Evolutionary conservation across 768 basidiomycete genomes (phyloP), one percentile per base, ranked within the genome.

Genomic region (Filobasidium floriforme): DNA sequence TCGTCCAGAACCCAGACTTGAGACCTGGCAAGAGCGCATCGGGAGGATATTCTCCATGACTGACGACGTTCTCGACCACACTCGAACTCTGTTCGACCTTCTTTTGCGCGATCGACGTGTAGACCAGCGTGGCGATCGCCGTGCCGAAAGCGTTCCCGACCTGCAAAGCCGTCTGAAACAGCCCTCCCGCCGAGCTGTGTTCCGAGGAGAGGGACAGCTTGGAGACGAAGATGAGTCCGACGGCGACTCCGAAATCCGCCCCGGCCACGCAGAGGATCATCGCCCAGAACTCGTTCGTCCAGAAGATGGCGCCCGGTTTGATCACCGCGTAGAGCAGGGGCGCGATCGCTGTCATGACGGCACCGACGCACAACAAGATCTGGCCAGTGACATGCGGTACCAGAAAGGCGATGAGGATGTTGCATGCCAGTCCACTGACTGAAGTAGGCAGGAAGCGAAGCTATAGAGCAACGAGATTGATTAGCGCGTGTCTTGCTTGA

Each of bases 341-440:
- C n/a, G 67, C 67, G 15, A 70, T 61, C 1, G 55, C 70, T 0
- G 77, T 78, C 0, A 73, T 70, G 6, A 78, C 51, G 6, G 72
- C 68, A 26, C 78, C 78, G 22, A 73, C 60, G 55, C 69, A 66
- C 57, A 79, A 69, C 41, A 79, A 65, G 69, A 70, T 68, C 44
- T 78, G 77, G 1, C 75, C 76, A 1, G 71, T 65, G 9, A 79
- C 76, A 28, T 63, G 60, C 24, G 70, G 63, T 41, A 75, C 69
- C 14, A 77, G 62, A 63, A 70, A 60, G 5, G 73, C 78, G n/a
- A 79, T 74, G 57, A 79, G 40, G 26, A 74, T 70, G 61, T 77
- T 75, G 59, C 73, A 75, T 29, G 74, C 15, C 10, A 75, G 49
- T 19, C 74, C 75, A 1, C 69, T 72, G 4, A 75, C 66, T 4